A percentile compares a stretch with the other conserved stretches of the same genome.
Evolutionary conservation across 208 protist species (phyloP).

Genomic region (Wallacemonas sp.): DNA sequence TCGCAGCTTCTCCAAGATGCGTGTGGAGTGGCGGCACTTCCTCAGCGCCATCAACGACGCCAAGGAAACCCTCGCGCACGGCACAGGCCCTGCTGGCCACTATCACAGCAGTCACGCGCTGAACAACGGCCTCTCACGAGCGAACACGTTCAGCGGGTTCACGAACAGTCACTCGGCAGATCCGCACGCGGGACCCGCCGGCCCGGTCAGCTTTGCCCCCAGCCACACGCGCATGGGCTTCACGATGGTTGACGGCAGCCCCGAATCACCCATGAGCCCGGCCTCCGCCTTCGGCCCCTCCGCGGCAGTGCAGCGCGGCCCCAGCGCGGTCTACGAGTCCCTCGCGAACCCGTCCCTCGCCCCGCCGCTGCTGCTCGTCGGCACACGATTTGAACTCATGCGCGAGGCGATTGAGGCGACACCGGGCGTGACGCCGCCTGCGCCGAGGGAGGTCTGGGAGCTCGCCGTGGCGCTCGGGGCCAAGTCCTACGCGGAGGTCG

Average conservation of each 20-base stretch:
- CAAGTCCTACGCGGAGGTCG: constrained; percentile 48
- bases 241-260: neutral
- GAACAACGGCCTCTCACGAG: neutral
- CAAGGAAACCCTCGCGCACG: neutral
- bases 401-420: constrained; percentile 37
- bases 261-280: constrained; percentile 5
- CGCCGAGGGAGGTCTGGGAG: constrained; percentile 34
- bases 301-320: neutral
- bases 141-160: neutral
- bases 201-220: neutral
- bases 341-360: neutral
- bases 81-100: too few relatives aligned
- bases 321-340: constrained; percentile 9
- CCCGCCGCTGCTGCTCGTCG: constrained; percentile 36
- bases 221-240: neutral
- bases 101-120: neutral
- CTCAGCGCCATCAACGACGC: constrained; percentile 15
- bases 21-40: constrained; percentile 32
- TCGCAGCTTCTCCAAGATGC: constrained; percentile 34
- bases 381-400: constrained; percentile 41
- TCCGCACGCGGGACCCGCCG: neutral
- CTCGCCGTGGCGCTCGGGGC: constrained; percentile 36
- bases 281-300: neutral
- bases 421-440: constrained; percentile 27
- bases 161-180: neutral